These are phyloP conservation scores for Pelargonium australe DNA, from an alignment of 441 rosid species.

Conservation along the genomic window DNA sequence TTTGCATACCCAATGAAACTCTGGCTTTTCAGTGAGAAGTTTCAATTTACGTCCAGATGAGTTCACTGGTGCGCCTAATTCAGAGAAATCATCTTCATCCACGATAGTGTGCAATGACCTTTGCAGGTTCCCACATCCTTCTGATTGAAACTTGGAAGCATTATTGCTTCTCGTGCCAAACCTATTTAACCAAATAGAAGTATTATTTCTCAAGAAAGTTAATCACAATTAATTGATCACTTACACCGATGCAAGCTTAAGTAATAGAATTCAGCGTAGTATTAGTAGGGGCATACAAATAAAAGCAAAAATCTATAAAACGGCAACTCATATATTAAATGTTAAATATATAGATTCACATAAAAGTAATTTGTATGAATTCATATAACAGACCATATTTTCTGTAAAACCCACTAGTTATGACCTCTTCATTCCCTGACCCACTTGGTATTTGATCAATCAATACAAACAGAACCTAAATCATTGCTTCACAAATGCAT, in stretches of 20 bases:
- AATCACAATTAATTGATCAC: not conserved
- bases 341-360: too few relatives aligned
- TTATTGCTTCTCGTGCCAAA: not conserved
- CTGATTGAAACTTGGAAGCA: constrained; percentile 9
- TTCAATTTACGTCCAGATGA: not conserved
- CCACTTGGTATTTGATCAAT: too few relatives aligned
- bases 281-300: too few relatives aligned
- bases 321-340: too few relatives aligned
- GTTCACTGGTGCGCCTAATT: constrained; percentile 23
- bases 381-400: too few relatives aligned
- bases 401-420: too few relatives aligned
- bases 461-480: too few relatives aligned
- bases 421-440: too few relatives aligned
- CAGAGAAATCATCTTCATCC: constrained; percentile 22
- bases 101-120: constrained; percentile 8
- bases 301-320: too few relatives aligned
- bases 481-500: too few relatives aligned
- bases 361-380: too few relatives aligned
- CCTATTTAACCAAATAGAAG: constrained; percentile 14
- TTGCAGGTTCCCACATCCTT: constrained; percentile 18
- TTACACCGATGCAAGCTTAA: not conserved
- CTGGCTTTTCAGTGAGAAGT: constrained; percentile 23
- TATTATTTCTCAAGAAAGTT: not conserved
- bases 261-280: not conserved
- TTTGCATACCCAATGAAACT: constrained; percentile 16